Base-by-base conservation (phyloP, 2,329 filamentous ascomycete genomes). In the Emericellopsis atlantica region DNA sequence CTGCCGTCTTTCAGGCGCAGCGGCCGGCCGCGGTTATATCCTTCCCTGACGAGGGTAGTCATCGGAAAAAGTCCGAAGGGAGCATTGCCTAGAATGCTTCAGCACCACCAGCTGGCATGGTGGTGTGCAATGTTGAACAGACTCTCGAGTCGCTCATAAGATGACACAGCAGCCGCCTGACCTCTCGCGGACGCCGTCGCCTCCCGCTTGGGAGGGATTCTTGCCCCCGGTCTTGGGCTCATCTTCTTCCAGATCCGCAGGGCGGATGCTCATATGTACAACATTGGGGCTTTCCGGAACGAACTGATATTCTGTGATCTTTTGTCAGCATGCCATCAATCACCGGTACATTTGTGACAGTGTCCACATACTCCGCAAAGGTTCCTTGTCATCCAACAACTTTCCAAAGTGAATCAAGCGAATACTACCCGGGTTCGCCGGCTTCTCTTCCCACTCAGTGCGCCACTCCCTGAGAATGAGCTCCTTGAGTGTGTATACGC, bases 401-500 rank as follows among this genome's bases (percentile, higher is more conserved):
- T 90, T 87, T 40, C 90, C 90, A 61, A 95, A 92, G 47, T 87
- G 84, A 54, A 96, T 95, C 52, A 96, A 64, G 39, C 90, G 74
- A 66, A 96, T 96, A 46, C 82, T 85, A 54, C 81, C 90, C 10
- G 90, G 89, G 54, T 85, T 92, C 22, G 83, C 78, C 2, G 90
- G 90, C 54, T 84, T 81, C 14, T 79, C 66, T 53, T 95, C 89
- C 90, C 90, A 95, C 56, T 95, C 86, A 51, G 80, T 81, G 50
- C 87, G 74, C 90, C 90, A 96, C 59, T 95, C 89, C 52, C 86
- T 74, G 66, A 92, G 75, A 56, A 96, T 95, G 54, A 95, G 67
- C 64, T 95, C 88, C 62, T 95, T 95, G 48, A 96, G 66, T 4
- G 86, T 94, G 58, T 95, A 95, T 39, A 95, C 82, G 49, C 85